Base-by-base conservation (phyloP, 495 filamentous ascomycete species). In the Penicillium cosmopolitanum region DNA sequence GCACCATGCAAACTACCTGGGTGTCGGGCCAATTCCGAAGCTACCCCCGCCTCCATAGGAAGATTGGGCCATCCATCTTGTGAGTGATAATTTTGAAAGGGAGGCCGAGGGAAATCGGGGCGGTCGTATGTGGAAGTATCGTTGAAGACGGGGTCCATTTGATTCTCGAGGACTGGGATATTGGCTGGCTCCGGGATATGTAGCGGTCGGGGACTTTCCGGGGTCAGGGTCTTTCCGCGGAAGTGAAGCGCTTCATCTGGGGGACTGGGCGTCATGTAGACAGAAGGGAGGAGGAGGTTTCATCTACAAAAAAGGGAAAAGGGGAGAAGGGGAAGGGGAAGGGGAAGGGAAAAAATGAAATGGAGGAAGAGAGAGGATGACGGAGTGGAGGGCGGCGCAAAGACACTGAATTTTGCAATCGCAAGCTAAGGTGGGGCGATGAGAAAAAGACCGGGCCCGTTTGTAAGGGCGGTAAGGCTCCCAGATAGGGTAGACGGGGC, bases 61-160 rank as follows among this genome's bases (percentile, higher is more conserved):
- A 42, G 50, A 36, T 43, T 52, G 16, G 44, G 53, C 65, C 62
- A 61, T 50, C 51, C 66, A 69, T 69, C 60, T n/a, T 63, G 66
- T 46, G 18, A 50, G 33, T 64, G 60, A 43, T 46, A 50, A 48
- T 21, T 50, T 16, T 60, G 23, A 42, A 54, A 61, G 50, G 53
- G 43, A 40, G 25, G 42, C 19, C 63, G 35, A 19, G 55, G 53
- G 52, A 62, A 50, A 16, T 67, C 69, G 43, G 70, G 52, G 36
- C 60, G 74, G 53, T 77, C 72, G 62, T 81, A 81, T 44, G 84
- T 82, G 18, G 85, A 79, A 25, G 84, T 87, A 67, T 88, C 85
- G 74, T 89, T 87, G 77, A 89, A 89, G 61, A 82, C 69, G 46
- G 86, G 85, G 74, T 91, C 87, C 81, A 85, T 90, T 72, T 89